phyloP scores from a whole-genome alignment of 2,329 filamentous ascomycete genomes.

The Aspergillus nomiae region DNA sequence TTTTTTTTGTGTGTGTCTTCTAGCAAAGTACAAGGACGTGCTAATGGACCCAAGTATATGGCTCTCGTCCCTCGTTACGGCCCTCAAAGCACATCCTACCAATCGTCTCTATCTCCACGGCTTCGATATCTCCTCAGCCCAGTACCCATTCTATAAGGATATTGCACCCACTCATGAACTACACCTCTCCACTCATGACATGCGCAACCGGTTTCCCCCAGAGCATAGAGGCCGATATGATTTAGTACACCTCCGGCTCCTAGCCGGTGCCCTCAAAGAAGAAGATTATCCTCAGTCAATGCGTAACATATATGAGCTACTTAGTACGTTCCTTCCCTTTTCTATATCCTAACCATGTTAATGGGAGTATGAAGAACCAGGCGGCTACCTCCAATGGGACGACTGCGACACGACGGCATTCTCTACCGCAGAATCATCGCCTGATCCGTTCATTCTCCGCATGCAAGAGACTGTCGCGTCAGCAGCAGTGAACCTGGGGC shows the following conservation, averaged over 20 bases:
- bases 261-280: slow-evolving; percentile 29
- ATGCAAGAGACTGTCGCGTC: slow-evolving; percentile 13
- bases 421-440: slow-evolving; percentile 15
- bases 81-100: slow-evolving; percentile 10
- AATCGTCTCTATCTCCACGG: slow-evolving; percentile 25
- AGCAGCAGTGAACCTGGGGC: slow-evolving; percentile 16
- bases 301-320: slow-evolving; percentile 27
- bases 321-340: slow-evolving; percentile 24
- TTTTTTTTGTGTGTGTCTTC: neutral
- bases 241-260: slow-evolving; percentile 32
- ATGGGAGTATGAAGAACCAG: slow-evolving; percentile 18
- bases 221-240: slow-evolving; percentile 32
- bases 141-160: slow-evolving; percentile 22
- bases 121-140: slow-evolving; percentile 34
- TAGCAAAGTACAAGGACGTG: neutral
- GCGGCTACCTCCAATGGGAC: slow-evolving; percentile 32
- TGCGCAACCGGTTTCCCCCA: slow-evolving; percentile 27
- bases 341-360: neutral
- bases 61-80: slow-evolving; percentile 19
- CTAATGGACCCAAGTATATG: slow-evolving; percentile 23
- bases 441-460: slow-evolving; percentile 4
- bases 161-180: slow-evolving; percentile 10
- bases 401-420: slow-evolving; percentile 25
- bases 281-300: slow-evolving; percentile 23
- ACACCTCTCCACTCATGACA: slow-evolving; percentile 26